Conservation (phyloP, 495 filamentous ascomycete genomes). For the Hypoxylon intermedium region DNA sequence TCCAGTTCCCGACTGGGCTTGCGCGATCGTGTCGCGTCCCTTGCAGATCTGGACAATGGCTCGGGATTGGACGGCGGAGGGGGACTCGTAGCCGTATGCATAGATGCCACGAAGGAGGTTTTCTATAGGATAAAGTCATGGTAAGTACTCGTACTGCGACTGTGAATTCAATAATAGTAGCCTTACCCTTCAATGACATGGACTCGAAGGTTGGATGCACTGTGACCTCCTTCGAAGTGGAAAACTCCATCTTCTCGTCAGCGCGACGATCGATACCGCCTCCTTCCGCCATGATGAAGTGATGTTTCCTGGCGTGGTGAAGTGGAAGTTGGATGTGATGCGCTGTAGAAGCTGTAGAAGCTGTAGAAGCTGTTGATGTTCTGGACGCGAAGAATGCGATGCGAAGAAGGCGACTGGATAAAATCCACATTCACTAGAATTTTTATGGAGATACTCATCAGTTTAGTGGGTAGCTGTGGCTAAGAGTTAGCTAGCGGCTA, state of each 20-base stretch:
- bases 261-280: constrained; percentile 84
- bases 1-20: constrained; percentile 98
- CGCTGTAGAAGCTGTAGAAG: too few species aligned
- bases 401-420: constrained; percentile 12
- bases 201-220: constrained; percentile 70
- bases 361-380: constrained; percentile 9
- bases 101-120: constrained; percentile 97
- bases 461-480: neutral
- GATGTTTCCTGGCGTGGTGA: constrained; percentile 5
- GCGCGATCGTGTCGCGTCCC: constrained; percentile 96
- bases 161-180: neutral
- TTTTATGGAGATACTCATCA: constrained; percentile 22
- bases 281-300: constrained; percentile 80
- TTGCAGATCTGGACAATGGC: constrained; percentile 99
- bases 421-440: constrained; percentile 16
- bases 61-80: constrained; percentile 94
- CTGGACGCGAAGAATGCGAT: neutral
- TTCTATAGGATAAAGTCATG: constrained; percentile 54
- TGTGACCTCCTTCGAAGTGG: constrained; percentile 95
- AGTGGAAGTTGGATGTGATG: neutral
- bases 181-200: constrained; percentile 70
- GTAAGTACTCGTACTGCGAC: constrained; percentile 8
- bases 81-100: constrained; percentile 97
- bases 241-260: constrained; percentile 97
- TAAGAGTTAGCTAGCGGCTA: neutral